phyloP scores from a whole-genome alignment of 1,139 yeast species.

The Cylindricascospora bacillispora region DNA sequence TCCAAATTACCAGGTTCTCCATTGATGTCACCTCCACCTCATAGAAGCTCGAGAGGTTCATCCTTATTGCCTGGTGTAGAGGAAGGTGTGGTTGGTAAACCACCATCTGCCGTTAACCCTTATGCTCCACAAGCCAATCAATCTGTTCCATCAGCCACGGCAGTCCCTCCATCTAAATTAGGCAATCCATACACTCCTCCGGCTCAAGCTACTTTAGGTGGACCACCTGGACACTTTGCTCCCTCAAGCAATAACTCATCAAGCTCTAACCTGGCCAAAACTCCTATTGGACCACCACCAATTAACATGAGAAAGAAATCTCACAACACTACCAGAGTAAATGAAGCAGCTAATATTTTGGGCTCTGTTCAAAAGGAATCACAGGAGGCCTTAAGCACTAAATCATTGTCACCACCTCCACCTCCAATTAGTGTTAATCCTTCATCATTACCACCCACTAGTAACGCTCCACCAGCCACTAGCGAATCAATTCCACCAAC shows the following conservation, averaged over 20 bases:
- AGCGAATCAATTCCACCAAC: constrained; percentile 5
- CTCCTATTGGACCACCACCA: constrained; percentile 16
- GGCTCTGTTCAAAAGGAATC: constrained; percentile 12
- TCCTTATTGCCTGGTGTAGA: constrained; percentile 6
- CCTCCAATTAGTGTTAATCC: constrained; percentile 3
- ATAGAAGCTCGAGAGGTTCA: constrained; percentile 12
- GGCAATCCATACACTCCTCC: constrained; percentile 10
- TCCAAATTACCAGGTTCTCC: constrained; percentile 15
- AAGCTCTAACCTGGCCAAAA: constrained; percentile 10
- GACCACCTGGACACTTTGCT: constrained; percentile 16
- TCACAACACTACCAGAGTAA: constrained; percentile 12
- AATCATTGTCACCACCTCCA: constrained; percentile 3
- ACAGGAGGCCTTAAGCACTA: not conserved
- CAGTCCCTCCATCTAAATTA: not conserved
- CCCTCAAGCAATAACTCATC: constrained; percentile 14
- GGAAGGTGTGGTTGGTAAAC: constrained; percentile 6
- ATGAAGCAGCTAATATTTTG: constrained; percentile 12
- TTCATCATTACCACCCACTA: constrained; percentile 3
- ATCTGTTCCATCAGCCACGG: constrained; percentile 10
- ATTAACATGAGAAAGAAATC: constrained; percentile 12
- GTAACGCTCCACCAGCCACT: constrained; percentile 3
- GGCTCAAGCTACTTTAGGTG: constrained; percentile 13
- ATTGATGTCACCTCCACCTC: constrained; percentile 15
- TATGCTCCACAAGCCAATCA: constrained; percentile 26
- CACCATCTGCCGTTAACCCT: constrained; percentile 27